Evolutionary conservation across 257 asterid species (phyloP), one percentile per base, ranked within the genome.

Genomic region (Scutellaria minor): DNA sequence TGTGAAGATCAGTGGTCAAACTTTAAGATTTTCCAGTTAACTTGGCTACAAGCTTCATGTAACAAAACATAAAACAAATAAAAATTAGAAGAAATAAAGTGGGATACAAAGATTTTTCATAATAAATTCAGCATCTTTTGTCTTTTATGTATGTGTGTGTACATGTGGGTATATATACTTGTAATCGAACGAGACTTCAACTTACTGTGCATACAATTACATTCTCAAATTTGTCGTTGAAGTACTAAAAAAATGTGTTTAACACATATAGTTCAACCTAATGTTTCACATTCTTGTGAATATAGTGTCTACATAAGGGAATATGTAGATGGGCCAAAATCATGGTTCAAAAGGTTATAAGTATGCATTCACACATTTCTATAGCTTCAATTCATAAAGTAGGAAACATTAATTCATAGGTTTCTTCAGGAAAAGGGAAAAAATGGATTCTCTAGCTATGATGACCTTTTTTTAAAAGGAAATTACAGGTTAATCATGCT

Each of bases 11-110:
- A 20, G 39, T 13, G 9, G 18, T 48, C 57, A 6, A 59, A 52
- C 84, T 75, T 59, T 14, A 18, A 35, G 65, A 53, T 8, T 12
- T 69, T 50, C 72, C 58, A 57, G 58, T 39, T 55, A 68, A 64
- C 37, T 66, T 53, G 68, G 11, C 39, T 60, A 40, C 57, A 80
- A 71, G 60, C 59, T 56, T 50, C 54, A 40, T 11, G 18, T 1
- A 1, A 31, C 3, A 44, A 22, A 47, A 5, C 5, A 14, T 15
- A 24, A 13, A 5, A 6, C 13, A 73, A 39, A 13, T 12, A 42
- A 40, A 44, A 14, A 53, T 37, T 12, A 40, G 20, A 61, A 70
- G 50, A 7, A 67, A 46, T 61, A 14, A 57, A 74, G 6, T 37
- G 11, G 59, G 61, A 56, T 24, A n/a, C 24, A 13, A 56, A 24